Base-by-base conservation (phyloP, 2,329 filamentous ascomycete genomes). In the Talaromyces sp. region DNA sequence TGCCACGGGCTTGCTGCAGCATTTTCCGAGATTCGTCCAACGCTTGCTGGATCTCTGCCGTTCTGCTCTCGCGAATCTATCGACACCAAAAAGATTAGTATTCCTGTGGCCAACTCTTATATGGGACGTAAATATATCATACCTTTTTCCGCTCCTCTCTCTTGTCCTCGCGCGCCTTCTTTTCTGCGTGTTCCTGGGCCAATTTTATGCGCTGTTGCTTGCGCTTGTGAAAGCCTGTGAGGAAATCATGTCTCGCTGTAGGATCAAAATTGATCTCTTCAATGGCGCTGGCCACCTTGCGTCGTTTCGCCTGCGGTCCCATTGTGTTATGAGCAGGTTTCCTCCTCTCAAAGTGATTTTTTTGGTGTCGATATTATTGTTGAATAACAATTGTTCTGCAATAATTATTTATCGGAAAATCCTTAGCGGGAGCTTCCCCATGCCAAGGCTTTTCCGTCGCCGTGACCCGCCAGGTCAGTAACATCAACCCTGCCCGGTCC, bases 211-310 rank as follows among this genome's bases (percentile, higher is more conserved):
- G 85, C 74, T 92, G 89, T 58, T 90, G 79, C 76, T 97, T 98
- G 75, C 95, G 89, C 82, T 98, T 99, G 81, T 93, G 93, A 78
- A 99, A 99, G 2, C 95, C 95, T 0, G 92, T 97, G 62, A 99
- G 82, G 73, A 91, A 99, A 71, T 98, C 92, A 66, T 89, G 81
- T 66, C 95, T 88, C 53, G 90, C 90, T 64, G 83, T 82, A 64
- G 84, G 79, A 78, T 99, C 92, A 78, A 98, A 99, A 58, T 81
- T 86, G 75, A 99, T 89, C 73, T 96, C 91, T 71, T 93, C 91
- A 63, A 91, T 81, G 44, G 81, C 77, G 53, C 81, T 79, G 15
- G 82, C 73, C 72, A 77, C 68, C 74, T 89, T 91, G 66, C 89
- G 82, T 70, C 86, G 88, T 77, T 89, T 92, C 19, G 10, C 44